These are phyloP conservation scores for Cladorrhinum sp. DNA, from an alignment of 2,329 filamentous ascomycete species.

Conservation along the genomic window DNA sequence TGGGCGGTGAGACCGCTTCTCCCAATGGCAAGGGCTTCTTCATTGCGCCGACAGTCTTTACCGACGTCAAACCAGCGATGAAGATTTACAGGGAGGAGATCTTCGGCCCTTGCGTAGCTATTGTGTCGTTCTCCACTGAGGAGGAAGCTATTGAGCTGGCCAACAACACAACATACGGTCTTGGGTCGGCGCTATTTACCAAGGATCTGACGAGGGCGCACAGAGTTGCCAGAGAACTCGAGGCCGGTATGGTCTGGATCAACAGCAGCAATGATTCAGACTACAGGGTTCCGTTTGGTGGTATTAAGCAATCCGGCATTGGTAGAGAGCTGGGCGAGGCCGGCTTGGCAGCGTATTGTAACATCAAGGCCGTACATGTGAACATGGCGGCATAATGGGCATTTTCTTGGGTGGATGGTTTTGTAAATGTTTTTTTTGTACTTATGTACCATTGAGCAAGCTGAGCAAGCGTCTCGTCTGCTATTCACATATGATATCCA, in stretches of 20 bases:
- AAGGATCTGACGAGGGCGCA: constrained; percentile 48
- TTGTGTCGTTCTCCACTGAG: constrained; percentile 36
- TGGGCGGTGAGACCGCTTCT: constrained; percentile 56
- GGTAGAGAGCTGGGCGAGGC: constrained; percentile 38
- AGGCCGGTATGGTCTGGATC: constrained; percentile 53
- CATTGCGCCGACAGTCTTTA: constrained; percentile 36
- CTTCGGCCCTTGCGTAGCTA: constrained; percentile 36
- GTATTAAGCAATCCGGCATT: constrained; percentile 39
- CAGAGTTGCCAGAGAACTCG: constrained; percentile 50
- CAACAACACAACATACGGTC: constrained; percentile 53
- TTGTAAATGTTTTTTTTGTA: background rate
- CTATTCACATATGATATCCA: no score
- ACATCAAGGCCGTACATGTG: constrained; percentile 37
- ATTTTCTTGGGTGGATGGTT: background rate
- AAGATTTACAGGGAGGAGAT: constrained; percentile 38
- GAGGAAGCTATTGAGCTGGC: constrained; percentile 37
- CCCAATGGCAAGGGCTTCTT: constrained; percentile 48
- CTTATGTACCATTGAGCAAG: background rate
- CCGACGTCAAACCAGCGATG: constrained; percentile 36
- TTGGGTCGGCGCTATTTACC: constrained; percentile 58
- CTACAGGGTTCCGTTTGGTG: constrained; percentile 53
- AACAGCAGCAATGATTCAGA: constrained; percentile 42
- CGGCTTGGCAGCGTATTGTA: constrained; percentile 36
- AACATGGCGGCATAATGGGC: constrained; percentile 32
- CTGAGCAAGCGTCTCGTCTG: background rate